Percentiles rank a stretch among this genome's conserved stretches.
Conservation (phyloP, 148 eudicot species). For the Rhododendron ovatum region DNA sequence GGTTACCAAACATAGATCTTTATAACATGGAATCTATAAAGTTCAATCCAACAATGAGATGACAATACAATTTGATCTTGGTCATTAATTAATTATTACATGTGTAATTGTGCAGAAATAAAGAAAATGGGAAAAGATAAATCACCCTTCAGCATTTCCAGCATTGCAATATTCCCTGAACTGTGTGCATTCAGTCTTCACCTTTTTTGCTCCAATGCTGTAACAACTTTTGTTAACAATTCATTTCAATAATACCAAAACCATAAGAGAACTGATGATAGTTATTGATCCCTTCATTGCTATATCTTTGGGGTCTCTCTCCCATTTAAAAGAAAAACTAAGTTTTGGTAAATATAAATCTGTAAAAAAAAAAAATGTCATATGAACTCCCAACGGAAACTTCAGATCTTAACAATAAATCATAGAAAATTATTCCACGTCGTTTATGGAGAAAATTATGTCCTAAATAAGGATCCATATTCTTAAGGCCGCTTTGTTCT, state of each 20-base stretch:
- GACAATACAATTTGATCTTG: not conserved
- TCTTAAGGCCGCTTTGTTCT: not conserved
- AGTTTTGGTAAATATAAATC: not conserved
- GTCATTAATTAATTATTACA: not conserved
- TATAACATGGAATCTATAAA: not conserved
- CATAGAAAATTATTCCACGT: not conserved
- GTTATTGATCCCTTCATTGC: not conserved
- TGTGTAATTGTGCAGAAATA: not conserved
- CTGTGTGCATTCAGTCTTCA: constrained; percentile 52
- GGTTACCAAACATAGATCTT: not conserved
- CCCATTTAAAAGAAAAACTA: not conserved
- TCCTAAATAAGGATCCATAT: not conserved
- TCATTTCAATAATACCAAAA: not conserved
- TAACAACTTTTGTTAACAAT: constrained; percentile 7
- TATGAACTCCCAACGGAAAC: not conserved
- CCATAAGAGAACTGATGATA: not conserved
- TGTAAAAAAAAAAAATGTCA: not conserved
- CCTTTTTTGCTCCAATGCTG: constrained; percentile 87
- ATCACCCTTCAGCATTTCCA: constrained; percentile 61
- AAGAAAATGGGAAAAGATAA: not conserved
- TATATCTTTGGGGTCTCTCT: not conserved
- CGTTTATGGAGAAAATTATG: too few species aligned
- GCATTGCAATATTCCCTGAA: constrained; percentile 64
- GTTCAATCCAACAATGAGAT: not conserved
- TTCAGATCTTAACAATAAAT: not conserved